Conservation (phyloP, 2,329 filamentous ascomycete genomes). For the Colletotrichum gloeosporioides region DNA sequence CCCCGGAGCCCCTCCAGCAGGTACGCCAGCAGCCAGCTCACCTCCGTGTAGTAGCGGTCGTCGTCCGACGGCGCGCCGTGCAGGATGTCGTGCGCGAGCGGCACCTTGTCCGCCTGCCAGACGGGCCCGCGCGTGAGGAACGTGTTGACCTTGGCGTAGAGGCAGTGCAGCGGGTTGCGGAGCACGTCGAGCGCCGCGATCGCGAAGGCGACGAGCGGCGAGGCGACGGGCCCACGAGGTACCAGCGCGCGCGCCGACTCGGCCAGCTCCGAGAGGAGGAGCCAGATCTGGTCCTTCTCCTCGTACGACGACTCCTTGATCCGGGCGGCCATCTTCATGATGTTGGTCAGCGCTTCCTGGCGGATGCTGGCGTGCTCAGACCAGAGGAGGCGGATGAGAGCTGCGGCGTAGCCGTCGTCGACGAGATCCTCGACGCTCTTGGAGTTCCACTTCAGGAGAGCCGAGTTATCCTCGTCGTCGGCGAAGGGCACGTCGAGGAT, state of each 20-base stretch:
- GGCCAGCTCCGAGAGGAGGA: constrained; percentile 79
- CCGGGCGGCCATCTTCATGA: constrained; percentile 69
- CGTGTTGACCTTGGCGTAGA: constrained; percentile 86
- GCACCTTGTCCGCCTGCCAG: constrained; percentile 77
- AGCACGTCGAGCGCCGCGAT: constrained; percentile 73
- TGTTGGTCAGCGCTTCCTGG: constrained; percentile 74
- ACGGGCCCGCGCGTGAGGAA: constrained; percentile 80
- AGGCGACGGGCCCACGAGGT: constrained; percentile 67
- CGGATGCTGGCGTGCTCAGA: constrained; percentile 79
- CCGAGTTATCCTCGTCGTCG: constrained; percentile 54
- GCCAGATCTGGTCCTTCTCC: constrained; percentile 79
- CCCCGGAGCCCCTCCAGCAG: constrained; percentile 72
- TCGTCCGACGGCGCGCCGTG: constrained; percentile 73
- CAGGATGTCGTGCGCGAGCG: constrained; percentile 70
- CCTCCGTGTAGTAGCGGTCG: constrained; percentile 74
- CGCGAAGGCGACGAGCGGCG: constrained; percentile 78
- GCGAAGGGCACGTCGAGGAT: constrained; percentile 55
- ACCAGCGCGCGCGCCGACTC: constrained; percentile 71
- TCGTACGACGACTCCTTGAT: constrained; percentile 73
- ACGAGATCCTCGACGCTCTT: constrained; percentile 81
- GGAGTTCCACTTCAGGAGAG: constrained; percentile 69
- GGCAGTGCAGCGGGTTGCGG: constrained; percentile 76
- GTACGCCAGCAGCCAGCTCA: constrained; percentile 76
- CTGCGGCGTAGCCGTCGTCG: constrained; percentile 75
- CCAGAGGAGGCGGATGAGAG: constrained; percentile 76